These are phyloP conservation scores for Naematelia aurantialba DNA, from an alignment of 768 basidiomycete species.

Conservation along the genomic window DNA sequence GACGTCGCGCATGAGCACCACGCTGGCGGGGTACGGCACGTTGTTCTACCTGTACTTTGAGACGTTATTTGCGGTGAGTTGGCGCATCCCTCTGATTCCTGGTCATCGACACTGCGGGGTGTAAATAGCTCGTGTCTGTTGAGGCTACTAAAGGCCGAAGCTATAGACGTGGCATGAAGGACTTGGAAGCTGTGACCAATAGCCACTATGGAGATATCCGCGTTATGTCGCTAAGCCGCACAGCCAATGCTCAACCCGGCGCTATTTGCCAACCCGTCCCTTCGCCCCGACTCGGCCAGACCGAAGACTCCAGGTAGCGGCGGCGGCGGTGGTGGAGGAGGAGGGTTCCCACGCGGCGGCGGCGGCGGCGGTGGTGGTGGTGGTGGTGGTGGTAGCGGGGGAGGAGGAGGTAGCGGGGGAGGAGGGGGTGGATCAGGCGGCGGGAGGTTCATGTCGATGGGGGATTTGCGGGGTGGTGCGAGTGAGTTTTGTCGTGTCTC, in stretches of 20 bases:
- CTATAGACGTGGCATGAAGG: not conserved
- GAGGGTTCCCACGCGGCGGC: constrained; percentile 2
- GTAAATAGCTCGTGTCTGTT: not conserved
- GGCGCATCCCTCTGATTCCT: not conserved
- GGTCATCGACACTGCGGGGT: not conserved
- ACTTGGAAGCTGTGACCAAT: not conserved
- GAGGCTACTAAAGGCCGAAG: not conserved
- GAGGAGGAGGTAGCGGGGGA: constrained; percentile 27
- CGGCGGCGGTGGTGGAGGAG: constrained; percentile 15
- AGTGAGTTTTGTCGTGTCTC: constrained; percentile 30
- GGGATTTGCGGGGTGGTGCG: constrained; percentile 32
- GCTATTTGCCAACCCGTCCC: constrained; percentile 31
- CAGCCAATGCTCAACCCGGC: constrained; percentile 38
- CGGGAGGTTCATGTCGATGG: constrained; percentile 38
- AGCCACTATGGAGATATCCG: not conserved
- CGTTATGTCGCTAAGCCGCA: not conserved
- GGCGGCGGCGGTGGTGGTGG: constrained; percentile 13
- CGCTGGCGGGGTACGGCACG: constrained; percentile 10
- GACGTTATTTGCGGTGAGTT: constrained; percentile 39
- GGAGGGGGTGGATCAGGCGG: constrained; percentile 21
- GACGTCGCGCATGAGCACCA: constrained; percentile 15
- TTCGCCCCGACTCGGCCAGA: constrained; percentile 6
- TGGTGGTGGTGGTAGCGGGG: constrained; percentile 19
- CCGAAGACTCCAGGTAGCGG: constrained; percentile 4
- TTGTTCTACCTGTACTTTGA: constrained; percentile 37